A percentile compares a stretch with the other conserved stretches of the same genome.
These are phyloP conservation scores for Talaromyces sp. DNA, from an alignment of 2,329 filamentous ascomycete species.

Conservation along the genomic window DNA sequence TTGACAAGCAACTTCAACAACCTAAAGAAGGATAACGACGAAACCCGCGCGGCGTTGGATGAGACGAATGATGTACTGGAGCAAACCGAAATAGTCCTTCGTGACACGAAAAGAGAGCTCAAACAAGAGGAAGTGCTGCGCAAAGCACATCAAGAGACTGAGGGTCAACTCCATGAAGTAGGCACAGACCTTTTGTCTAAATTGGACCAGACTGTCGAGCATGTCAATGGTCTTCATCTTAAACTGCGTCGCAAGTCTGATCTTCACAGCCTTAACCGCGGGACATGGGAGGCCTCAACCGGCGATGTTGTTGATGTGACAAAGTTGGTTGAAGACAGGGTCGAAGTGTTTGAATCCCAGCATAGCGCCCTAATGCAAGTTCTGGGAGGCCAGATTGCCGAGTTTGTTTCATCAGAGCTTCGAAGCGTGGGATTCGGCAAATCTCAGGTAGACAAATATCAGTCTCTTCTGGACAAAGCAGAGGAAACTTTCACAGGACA, in stretches of 20 bases:
- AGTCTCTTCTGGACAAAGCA: conserved; percentile 62
- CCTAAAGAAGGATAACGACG: conserved; percentile 85
- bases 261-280: conserved; percentile 73
- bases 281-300: conserved; percentile 73
- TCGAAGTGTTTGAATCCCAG: conserved; percentile 66
- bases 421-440: conserved; percentile 67
- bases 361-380: conserved; percentile 67
- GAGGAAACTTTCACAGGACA: conserved; percentile 59
- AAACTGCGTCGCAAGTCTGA: conserved; percentile 85
- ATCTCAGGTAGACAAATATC: conserved; percentile 64
- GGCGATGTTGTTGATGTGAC: conserved; percentile 73
- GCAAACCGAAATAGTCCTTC: conserved; percentile 80
- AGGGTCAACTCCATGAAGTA: conserved; percentile 68
- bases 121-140: conserved; percentile 75
- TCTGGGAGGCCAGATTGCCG: conserved; percentile 68
- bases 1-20: conserved; percentile 83
- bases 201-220: conserved; percentile 69
- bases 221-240: conserved; percentile 76
- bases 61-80: conserved; percentile 77
- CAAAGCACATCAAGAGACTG: conserved; percentile 80
- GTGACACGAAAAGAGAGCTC: conserved; percentile 69
- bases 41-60: conserved; percentile 65
- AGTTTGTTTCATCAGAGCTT: conserved; percentile 72
- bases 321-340: conserved; percentile 66
- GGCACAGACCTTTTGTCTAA: conserved; percentile 74